A percentile compares a stretch with the other conserved stretches of the same genome.
phyloP scores from a whole-genome alignment of 495 filamentous ascomycete species.

The Acidiella bohemica region DNA sequence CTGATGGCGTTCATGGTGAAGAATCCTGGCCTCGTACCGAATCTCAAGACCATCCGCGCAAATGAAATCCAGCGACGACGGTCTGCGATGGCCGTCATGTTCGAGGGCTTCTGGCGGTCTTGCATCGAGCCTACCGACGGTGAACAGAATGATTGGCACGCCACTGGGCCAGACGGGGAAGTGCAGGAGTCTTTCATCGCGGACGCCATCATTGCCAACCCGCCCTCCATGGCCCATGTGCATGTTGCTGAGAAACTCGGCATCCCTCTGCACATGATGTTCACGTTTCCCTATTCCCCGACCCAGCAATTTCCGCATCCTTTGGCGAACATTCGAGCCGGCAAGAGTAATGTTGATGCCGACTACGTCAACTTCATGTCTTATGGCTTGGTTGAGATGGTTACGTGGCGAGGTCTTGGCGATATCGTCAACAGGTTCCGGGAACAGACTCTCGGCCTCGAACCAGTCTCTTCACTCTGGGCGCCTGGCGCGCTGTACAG shows the following conservation, averaged over 20 bases:
- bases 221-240: slow-evolving; percentile 28
- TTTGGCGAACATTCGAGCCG: slow-evolving; percentile 29
- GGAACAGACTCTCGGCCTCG: slow-evolving; percentile 25
- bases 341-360: slow-evolving; percentile 27
- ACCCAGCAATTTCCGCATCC: slow-evolving; percentile 30
- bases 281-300: slow-evolving; percentile 30
- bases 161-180: no score
- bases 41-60: slow-evolving; percentile 46
- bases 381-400: slow-evolving; percentile 48
- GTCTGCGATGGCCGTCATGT: slow-evolving; percentile 42
- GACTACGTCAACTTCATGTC: slow-evolving; percentile 58
- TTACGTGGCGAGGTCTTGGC: slow-evolving; percentile 27
- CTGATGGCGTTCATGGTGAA: slow-evolving; percentile 77
- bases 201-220: slow-evolving; percentile 32
- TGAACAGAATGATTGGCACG: slow-evolving; percentile 22
- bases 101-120: slow-evolving; percentile 31
- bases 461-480: slow-evolving; percentile 27
- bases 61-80: slow-evolving; percentile 50
- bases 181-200: slow-evolving; percentile 32
- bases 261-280: slow-evolving; percentile 32
- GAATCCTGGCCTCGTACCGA: slow-evolving; percentile 58
- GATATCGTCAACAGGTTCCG: slow-evolving; percentile 31
- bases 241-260: slow-evolving; percentile 31
- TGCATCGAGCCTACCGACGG: slow-evolving; percentile 34
- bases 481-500: slow-evolving; percentile 30